Evolutionary conservation across 257 asterid genomes (phyloP), one percentile per base, ranked within the genome.

Genomic region (Nemophila menziesii): DNA sequence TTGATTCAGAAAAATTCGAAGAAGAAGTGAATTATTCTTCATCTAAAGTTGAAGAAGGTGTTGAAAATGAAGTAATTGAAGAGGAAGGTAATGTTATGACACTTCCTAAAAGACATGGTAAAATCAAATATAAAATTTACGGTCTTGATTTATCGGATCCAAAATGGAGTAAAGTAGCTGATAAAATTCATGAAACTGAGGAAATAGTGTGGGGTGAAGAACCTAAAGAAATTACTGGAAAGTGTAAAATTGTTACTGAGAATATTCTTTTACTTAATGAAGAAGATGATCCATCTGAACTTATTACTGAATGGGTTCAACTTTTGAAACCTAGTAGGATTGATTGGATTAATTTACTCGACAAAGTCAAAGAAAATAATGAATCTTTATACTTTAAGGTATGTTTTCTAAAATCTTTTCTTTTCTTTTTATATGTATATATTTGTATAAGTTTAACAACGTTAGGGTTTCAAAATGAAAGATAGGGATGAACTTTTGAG

Each of bases 61-160:
- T 27, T 18, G 66, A 18, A 21, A 21, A 17, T 29, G 37, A 24
- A 29, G 58, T 24, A 43, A 66, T 14, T 17, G 77, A 49, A 44
- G 68, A 41, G 55, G 55, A 41, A 33, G 51, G 60, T 52, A 58
- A 62, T 48, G 62, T 39, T 27, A 57, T 57, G 16, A 39, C 87
- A 16, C 84, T 90, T 54, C 98, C 98, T 17, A 85, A 69, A 68
- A 75, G 96, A 62, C 94, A 73, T 54, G 96, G 98, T 46, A 84
- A 72, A 72, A 49, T 90, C 34, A 81, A 81, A 63, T 85, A 78
- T 68, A 81, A 70, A 70, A 84, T 84, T 45, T 85, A 90, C 62
- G 98, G 96, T 24, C 94, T 90, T 53, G 92, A 85, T 59, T 68
- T 89, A 40, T 89, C 96, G 4, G 68, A 71, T 29, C 66, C 73